Evolutionary conservation across 495 filamentous ascomycete genomes (phyloP).

Genomic region (Penicillium cataractarum): DNA sequence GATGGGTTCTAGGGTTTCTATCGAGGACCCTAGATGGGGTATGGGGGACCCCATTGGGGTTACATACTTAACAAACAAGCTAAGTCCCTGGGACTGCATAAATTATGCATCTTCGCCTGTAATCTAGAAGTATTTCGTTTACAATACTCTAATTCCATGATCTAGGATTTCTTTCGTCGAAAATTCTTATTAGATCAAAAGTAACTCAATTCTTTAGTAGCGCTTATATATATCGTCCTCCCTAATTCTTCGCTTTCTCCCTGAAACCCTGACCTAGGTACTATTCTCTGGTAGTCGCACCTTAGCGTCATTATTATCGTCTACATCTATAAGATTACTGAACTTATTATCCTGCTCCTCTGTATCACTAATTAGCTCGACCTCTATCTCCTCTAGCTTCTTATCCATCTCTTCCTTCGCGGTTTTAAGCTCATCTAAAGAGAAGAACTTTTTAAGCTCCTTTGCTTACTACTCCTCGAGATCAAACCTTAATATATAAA

Average conservation of each 20-base stretch:
- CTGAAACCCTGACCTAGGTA: not conserved
- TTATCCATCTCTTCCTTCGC: conserved; percentile 7
- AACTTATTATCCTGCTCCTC: not conserved
- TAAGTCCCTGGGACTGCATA: conserved; percentile 5
- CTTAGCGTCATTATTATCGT: not conserved
- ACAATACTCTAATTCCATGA: not conserved
- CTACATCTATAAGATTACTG: not conserved
- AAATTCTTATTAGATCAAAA: not conserved
- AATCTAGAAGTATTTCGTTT: conserved; percentile 1
- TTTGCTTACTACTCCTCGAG: not conserved
- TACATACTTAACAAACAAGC: conserved; percentile 5
- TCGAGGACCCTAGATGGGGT: not conserved
- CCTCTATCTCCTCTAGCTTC: conserved; percentile 1
- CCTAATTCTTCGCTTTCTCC: not conserved
- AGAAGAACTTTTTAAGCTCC: conserved; percentile 5
- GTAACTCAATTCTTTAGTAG: not conserved
- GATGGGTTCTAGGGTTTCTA: conserved; percentile 2
- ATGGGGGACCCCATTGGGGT: conserved; percentile 23
- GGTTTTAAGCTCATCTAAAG: not conserved
- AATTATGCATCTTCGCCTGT: conserved; percentile 6
- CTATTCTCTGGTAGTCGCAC: not conserved
- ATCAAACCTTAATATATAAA: conserved; percentile 7
- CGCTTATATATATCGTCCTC: no score
- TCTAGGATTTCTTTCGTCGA: not conserved
- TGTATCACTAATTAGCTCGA: conserved; percentile 3